Conservation (phyloP, 345 rosid genomes). For the Gossypioides kirkii region DNA sequence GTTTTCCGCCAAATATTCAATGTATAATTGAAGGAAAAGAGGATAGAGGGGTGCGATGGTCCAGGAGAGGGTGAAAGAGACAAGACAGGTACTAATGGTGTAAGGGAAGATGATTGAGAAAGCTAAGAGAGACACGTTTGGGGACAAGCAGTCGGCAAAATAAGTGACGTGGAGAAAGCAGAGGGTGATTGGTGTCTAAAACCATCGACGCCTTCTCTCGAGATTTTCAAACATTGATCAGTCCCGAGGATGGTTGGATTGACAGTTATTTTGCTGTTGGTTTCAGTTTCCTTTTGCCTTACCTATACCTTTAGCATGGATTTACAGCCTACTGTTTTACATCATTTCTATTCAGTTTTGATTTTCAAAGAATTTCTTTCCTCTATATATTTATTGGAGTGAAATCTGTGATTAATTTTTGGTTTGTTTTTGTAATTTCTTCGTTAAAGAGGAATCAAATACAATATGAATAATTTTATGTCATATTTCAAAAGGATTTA, state of each 20-base stretch:
- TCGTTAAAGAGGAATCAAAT: too few species aligned
- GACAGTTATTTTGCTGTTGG: not conserved
- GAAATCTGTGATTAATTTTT: too few species aligned
- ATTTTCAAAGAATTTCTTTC: too few species aligned
- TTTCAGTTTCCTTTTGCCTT: not conserved
- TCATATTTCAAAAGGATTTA: too few species aligned
- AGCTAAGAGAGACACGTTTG: not conserved
- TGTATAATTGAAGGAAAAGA: too few species aligned
- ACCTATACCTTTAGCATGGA: not conserved
- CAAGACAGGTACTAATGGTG: not conserved
- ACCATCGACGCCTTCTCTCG: not conserved
- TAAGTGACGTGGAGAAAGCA: not conserved
- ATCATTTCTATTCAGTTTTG: too few species aligned
- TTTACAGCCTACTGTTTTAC: not conserved
- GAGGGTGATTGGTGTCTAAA: not conserved
- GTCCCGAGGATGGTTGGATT: not conserved
- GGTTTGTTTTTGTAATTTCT: too few species aligned
- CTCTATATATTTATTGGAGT: too few species aligned
- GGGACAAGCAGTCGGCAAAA: constrained; percentile 2
- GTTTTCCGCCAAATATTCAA: too few species aligned
- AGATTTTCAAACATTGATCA: not conserved
- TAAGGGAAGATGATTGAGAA: too few species aligned
- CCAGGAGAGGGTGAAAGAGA: not conserved
- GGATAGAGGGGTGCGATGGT: not conserved
- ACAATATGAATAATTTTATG: too few species aligned